Evolutionary conservation across 1,284 basidiomycete species (phyloP).

Genomic region (Moniliophthora roreri): DNA sequence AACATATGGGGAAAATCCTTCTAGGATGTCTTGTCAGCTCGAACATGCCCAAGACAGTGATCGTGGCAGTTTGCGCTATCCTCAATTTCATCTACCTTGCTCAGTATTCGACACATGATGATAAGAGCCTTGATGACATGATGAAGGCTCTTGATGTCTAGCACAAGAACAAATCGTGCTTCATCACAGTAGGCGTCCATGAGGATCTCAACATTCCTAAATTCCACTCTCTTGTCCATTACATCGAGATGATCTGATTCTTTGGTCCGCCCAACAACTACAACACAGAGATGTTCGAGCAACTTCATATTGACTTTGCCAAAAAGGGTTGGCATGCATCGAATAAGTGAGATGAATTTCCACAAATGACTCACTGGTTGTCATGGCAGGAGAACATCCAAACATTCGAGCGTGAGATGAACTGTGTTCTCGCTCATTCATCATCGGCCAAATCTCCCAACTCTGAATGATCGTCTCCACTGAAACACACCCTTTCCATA

Average conservation of each 20-base stretch:
- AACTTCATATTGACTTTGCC: slow-evolving; percentile 9
- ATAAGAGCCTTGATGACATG: slow-evolving; percentile 22
- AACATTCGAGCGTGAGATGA: neutral
- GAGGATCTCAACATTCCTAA: slow-evolving; percentile 32
- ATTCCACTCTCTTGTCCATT: slow-evolving; percentile 27
- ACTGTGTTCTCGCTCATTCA: too few species aligned
- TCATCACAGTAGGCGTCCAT: slow-evolving; percentile 22
- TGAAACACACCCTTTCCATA: too few species aligned
- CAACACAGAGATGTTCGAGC: slow-evolving; percentile 20
- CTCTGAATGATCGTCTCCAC: too few species aligned
- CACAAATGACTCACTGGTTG: neutral
- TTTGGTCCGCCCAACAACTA: slow-evolving; percentile 25
- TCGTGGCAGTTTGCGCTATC: slow-evolving; percentile 17
- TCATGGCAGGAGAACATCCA: neutral
- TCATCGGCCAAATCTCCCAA: too few species aligned
- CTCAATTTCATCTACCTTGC: slow-evolving; percentile 29
- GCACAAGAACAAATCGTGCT: slow-evolving; percentile 25
- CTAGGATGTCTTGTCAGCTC: slow-evolving; percentile 17
- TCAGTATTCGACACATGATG: slow-evolving; percentile 22
- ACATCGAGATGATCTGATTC: slow-evolving; percentile 19
- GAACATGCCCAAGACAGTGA: slow-evolving; percentile 6
- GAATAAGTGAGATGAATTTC: slow-evolving; percentile 9
- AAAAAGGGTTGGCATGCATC: slow-evolving; percentile 5
- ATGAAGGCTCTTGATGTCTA: slow-evolving; percentile 20
- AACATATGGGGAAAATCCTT: slow-evolving; percentile 22